Evolutionary conservation across 305 asterid species (phyloP).

Genomic region (Fraxinus paxiana): DNA sequence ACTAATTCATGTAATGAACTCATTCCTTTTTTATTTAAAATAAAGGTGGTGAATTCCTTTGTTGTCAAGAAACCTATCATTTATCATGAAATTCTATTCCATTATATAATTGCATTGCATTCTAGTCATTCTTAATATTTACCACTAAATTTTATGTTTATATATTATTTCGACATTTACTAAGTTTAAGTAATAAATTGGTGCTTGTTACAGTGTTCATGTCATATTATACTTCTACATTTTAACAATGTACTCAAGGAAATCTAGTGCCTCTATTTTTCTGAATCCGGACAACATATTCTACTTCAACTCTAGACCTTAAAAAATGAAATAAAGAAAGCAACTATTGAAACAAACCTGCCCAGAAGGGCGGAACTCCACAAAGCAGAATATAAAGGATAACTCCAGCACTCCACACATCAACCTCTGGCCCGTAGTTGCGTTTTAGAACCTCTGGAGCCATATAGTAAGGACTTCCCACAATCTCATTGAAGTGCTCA

Average conservation of each 20-base stretch:
- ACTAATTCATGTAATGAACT: not conserved
- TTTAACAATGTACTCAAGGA: not conserved
- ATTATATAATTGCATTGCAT: not conserved
- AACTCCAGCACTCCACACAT: slow-evolving; percentile 73
- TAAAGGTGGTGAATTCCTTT: not conserved
- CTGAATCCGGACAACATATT: not conserved
- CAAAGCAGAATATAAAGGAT: slow-evolving; percentile 63
- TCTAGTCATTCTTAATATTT: not conserved
- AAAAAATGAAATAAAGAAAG: not conserved
- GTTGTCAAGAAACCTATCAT: not conserved
- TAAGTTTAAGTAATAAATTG: not conserved
- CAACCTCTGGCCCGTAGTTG: slow-evolving; percentile 57
- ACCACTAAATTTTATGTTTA: not conserved
- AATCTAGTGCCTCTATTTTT: slow-evolving; percentile 1
- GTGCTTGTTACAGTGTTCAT: not conserved
- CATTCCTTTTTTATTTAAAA: not conserved
- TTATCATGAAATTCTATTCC: not conserved
- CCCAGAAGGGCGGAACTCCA: slow-evolving; percentile 75
- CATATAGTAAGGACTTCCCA: slow-evolving; percentile 77
- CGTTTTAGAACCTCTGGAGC: slow-evolving; percentile 63
- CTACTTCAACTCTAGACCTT: not conserved
- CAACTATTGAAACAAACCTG: slow-evolving; percentile 41
- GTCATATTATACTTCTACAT: not conserved
- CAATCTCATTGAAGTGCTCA: slow-evolving; percentile 61
- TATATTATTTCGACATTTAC: not conserved